Base-by-base conservation (phyloP, 1,139 yeast species). In the Taiozyma sp. region DNA sequence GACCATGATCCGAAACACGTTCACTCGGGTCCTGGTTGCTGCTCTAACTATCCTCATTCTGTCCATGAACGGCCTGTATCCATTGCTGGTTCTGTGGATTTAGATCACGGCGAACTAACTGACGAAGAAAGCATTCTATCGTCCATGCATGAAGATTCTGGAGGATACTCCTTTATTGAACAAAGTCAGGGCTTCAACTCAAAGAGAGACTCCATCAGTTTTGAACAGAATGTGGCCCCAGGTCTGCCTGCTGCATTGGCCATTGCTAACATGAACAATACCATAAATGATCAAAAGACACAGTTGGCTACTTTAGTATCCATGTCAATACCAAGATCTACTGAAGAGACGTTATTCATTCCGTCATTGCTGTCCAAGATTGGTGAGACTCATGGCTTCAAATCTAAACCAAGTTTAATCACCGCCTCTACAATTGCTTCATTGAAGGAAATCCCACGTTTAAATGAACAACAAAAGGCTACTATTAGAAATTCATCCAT, bases 311-410 rank as follows among this genome's bases (percentile, higher is more conserved):
- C 81, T 7, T 70, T 86, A 46, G 90, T 86, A 13, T 88, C 93
- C 0, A 77, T 84, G 53, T 80, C 92, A 0, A 78, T 85, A 19
- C 95, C 93, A 3, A 71, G 95, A 63, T 80, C 87, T 32, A 86
- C 93, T 0, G 92, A 84, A 57, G 95, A 86, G 62, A 85, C 90
- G 0, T 69, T 86, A 46, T 84, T 84, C 59, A 81, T 84, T 36
- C 92, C 95, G 0, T 82, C 88, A 2, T 69, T 86, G 49, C 70
- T 86, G 52, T 87, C 90, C 10, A 77, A 82, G 48, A 75, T 86
- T 44, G 84, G 90, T 54, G 83, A 83, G 57, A 79, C 75, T 2
- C 85, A 82, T 65, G 93, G 93, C 0, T 84, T 83, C 62, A 79
- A 81, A 48, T 83, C 90, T 0, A 81, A 79, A 56, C 84, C 88